Base-by-base conservation (phyloP, 352 stramenopile species). In the Albugo candida region DNA sequence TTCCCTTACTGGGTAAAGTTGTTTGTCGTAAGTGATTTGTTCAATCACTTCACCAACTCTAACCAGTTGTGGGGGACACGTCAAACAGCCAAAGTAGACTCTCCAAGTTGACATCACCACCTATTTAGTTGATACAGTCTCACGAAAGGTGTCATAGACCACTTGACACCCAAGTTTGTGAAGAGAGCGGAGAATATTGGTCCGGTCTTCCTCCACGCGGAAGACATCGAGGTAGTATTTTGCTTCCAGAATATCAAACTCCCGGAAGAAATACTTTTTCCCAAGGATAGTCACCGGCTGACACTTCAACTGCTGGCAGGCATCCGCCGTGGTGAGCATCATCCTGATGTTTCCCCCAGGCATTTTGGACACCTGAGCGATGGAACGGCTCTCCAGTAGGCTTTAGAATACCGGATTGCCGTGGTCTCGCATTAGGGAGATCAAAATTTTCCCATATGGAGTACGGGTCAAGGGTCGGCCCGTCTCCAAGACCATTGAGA, bases 71-170 rank as follows among this genome's bases (percentile, higher is more conserved):
- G 3, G 24, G 8, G 24, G 24, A 8, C 24, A 31, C 3, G 3
- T 8, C 3, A 8, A 10, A 31, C 3, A 31, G 24, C 24, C 24
- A 8, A 31, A 31, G 24, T 31, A 31, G 24, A 31, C 24, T 8
- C 24, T 3, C 24, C 24, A 31, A 10, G 24, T 31, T 8, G 24
- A 31, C 24, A 31, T 31, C 24, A 8, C 24, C 3, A 31, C 24
- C 3, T 31, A 8, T 31, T 31, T 31, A 8, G 24, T 31, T 31
- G 24, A 8, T 10, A 31, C 24, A 8, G 24, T 8, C 8, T 56
- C 51, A 11, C 43, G 41, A 21, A 56, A 56, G 4, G 51, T 56
- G 36, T 52, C 27, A 47, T 52, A 56, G 13, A 56, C n/a, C 13
- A 47, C 45, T 47, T 56, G 8, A 41, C 51, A 56, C 31, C 46